Evolutionary conservation across 305 asterid species (phyloP).

Genomic region (Solanum aculeatissimum): DNA sequence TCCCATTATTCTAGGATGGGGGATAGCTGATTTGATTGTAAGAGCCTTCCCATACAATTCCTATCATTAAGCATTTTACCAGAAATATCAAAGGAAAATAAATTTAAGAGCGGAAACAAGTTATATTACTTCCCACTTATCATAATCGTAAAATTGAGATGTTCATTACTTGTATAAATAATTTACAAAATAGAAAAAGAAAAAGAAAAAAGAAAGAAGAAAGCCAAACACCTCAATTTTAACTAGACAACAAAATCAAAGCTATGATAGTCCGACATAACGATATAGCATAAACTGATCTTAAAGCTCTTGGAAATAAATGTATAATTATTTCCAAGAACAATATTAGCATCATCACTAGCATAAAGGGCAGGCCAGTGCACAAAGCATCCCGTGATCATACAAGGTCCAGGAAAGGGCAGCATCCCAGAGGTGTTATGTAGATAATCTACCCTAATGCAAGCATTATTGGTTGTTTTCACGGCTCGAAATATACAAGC

Average conservation of each 20-base stretch:
- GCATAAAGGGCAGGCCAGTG: neutral
- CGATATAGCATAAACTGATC: neutral
- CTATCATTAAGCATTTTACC: neutral
- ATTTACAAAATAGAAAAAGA: neutral
- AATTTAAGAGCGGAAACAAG: neutral
- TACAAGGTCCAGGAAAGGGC: no score
- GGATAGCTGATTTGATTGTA: constrained; percentile 64
- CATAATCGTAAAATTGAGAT: neutral
- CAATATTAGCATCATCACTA: neutral
- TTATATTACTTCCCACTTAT: neutral
- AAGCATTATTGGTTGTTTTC: no score
- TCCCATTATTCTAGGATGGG: constrained; percentile 99
- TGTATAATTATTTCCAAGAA: neutral
- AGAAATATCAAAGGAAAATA: neutral
- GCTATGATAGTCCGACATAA: neutral
- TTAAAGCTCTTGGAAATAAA: neutral
- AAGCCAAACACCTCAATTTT: neutral
- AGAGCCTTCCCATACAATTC: constrained; percentile 54
- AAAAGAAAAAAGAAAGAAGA: no score
- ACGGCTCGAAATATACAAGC: no score
- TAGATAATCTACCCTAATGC: no score
- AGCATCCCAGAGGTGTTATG: no score
- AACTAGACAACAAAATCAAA: neutral
- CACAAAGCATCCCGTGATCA: no score
- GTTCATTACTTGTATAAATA: neutral